These are phyloP conservation scores for Theileria annulata DNA, from an alignment of 169 alveolate species.

Conservation along the genomic window DNA sequence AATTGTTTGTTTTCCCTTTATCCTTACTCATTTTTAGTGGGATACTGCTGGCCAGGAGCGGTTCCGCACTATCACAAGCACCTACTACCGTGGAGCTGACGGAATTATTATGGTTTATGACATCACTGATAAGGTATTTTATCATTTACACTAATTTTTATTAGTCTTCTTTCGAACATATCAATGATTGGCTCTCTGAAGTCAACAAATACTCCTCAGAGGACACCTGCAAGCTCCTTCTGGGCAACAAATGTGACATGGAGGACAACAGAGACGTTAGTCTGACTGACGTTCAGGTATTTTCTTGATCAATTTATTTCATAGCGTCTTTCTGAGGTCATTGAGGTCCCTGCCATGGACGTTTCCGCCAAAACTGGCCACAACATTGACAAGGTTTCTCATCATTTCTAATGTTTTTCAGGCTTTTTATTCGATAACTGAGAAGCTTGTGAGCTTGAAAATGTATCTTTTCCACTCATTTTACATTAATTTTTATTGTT, in stretches of 20 bases:
- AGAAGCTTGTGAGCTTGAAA: slow-evolving; percentile 34
- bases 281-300: slow-evolving; percentile 50
- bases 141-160: slow-evolving; percentile 8
- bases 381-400: slow-evolving; percentile 50
- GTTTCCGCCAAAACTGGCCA: slow-evolving; percentile 64
- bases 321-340: slow-evolving; percentile 39
- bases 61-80: slow-evolving; percentile 92
- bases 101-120: slow-evolving; percentile 93
- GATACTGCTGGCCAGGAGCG: slow-evolving; percentile 98
- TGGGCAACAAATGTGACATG: slow-evolving; percentile 94
- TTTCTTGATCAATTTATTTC: neutral
- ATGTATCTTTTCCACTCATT: neutral
- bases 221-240: slow-evolving; percentile 89
- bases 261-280: slow-evolving; percentile 52
- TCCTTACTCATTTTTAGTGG: slow-evolving; percentile 75
- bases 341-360: slow-evolving; percentile 46
- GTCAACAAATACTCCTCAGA: slow-evolving; percentile 92
- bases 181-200: slow-evolving; percentile 91
- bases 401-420: neutral
- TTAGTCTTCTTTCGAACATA: slow-evolving; percentile 81
- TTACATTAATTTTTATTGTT: neutral
- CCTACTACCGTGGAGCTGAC: slow-evolving; percentile 96
- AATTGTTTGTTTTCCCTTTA: slow-evolving; percentile 70
- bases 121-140: slow-evolving; percentile 76
- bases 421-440: slow-evolving; percentile 59